Conservation (phyloP, 305 asterid genomes). For the Ilex paraguariensis region DNA sequence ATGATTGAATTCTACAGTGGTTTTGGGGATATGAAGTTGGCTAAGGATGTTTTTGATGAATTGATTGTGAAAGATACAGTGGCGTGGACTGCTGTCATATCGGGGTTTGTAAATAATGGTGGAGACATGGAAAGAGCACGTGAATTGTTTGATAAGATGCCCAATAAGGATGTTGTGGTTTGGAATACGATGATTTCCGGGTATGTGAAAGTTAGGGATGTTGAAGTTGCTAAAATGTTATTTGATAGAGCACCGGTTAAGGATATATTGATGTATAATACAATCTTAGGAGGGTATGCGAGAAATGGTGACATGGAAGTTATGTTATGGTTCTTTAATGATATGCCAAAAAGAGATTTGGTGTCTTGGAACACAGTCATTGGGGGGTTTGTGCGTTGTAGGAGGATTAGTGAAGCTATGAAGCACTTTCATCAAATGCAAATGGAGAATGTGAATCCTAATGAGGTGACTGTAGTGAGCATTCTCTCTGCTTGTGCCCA, state of each 20-base stretch:
- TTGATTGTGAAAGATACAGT: conserved; percentile 16
- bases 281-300: conserved; percentile 15
- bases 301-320: conserved; percentile 10
- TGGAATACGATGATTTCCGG: conserved; percentile 17
- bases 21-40: conserved; percentile 4
- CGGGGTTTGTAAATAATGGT: conserved; percentile 8
- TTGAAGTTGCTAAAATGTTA: conserved; percentile 9
- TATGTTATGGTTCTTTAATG: no score
- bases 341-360: background rate
- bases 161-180: conserved; percentile 11
- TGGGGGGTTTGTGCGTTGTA: no score
- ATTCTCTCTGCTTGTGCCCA: conserved; percentile 7
- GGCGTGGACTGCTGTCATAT: conserved; percentile 13
- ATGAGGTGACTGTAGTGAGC: background rate
- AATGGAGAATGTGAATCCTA: background rate
- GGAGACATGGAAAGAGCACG: conserved; percentile 16
- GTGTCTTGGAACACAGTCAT: conserved; percentile 11
- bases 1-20: conserved; percentile 15
- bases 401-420: background rate
- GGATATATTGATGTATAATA: conserved; percentile 18
- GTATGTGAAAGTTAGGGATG: conserved; percentile 15
- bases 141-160: conserved; percentile 6
- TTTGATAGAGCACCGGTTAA: conserved; percentile 19
- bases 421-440: background rate
- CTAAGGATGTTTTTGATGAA: conserved; percentile 2